These are phyloP conservation scores for Penicillium alfredii DNA, from an alignment of 495 filamentous ascomycete genomes.

Conservation along the genomic window DNA sequence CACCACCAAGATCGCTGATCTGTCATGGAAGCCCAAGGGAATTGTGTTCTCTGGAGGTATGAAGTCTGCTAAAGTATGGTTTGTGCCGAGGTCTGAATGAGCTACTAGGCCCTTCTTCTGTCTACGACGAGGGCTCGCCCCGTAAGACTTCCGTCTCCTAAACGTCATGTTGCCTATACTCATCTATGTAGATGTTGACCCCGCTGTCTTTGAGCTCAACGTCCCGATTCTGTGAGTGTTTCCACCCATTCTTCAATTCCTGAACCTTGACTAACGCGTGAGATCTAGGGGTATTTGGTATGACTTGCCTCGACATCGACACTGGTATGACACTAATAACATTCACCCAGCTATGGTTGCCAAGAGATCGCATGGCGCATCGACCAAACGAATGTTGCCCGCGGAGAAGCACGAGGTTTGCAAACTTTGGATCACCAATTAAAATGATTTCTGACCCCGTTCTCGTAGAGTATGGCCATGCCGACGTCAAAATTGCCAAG, in stretches of 20 bases:
- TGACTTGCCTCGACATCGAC: conserved; percentile 4
- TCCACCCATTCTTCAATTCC: neutral
- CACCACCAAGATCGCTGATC: conserved; percentile 74
- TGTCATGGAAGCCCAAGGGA: conserved; percentile 76
- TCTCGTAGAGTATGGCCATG: conserved; percentile 19
- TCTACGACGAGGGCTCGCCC: conserved; percentile 21
- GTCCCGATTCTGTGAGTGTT: conserved; percentile 19
- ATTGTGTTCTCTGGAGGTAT: conserved; percentile 21
- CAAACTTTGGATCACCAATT: neutral
- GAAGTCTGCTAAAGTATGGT: neutral
- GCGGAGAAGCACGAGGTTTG: conserved; percentile 18
- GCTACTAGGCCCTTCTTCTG: conserved; percentile 16
- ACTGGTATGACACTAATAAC: conserved; percentile 7
- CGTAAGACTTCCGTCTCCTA: conserved; percentile 8
- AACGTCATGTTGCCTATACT: conserved; percentile 7
- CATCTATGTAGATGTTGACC: conserved; percentile 18
- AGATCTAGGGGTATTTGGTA: conserved; percentile 22
- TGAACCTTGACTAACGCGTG: conserved; percentile 8
- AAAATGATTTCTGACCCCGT: conserved; percentile 4
- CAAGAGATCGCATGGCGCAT: conserved; percentile 22
- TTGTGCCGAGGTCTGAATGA: conserved; percentile 6
- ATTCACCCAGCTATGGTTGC: conserved; percentile 14
- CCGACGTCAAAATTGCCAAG: conserved; percentile 14
- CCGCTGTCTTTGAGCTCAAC: conserved; percentile 19
- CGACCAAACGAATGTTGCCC: conserved; percentile 16